A percentile compares a stretch with the other conserved stretches of the same genome.
These are phyloP conservation scores for Fusarium metavorans DNA, from an alignment of 2,329 filamentous ascomycete genomes.

Conservation along the genomic window DNA sequence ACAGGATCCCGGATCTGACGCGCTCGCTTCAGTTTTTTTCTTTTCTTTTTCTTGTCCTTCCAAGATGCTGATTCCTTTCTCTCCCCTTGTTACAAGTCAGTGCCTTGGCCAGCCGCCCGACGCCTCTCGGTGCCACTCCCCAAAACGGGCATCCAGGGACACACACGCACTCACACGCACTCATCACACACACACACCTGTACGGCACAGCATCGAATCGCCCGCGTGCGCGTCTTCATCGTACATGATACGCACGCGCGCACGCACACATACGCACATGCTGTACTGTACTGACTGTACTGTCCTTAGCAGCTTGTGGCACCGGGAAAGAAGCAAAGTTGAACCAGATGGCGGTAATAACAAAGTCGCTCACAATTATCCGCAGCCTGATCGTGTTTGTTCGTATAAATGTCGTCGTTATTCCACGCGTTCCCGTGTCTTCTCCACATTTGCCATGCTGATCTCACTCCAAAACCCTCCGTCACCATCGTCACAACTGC, in stretches of 20 bases:
- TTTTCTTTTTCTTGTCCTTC: background rate
- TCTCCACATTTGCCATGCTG: background rate
- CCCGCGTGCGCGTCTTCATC: conserved; percentile 2
- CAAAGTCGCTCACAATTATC: background rate
- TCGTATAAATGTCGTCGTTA: background rate
- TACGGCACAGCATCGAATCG: conserved; percentile 4
- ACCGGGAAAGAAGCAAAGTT: background rate
- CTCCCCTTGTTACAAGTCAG: background rate
- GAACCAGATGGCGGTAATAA: background rate
- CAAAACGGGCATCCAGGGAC: conserved; percentile 2
- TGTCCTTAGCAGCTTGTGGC: background rate
- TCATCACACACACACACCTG: background rate
- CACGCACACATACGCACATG: background rate
- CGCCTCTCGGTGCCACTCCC: conserved; percentile 4
- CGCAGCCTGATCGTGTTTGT: background rate
- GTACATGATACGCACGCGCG: background rate
- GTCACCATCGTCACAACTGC: background rate
- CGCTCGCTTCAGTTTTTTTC: background rate
- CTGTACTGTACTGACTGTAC: background rate
- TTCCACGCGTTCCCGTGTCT: background rate
- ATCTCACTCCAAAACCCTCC: background rate
- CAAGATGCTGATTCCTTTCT: background rate
- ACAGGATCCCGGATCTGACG: background rate
- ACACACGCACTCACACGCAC: background rate
- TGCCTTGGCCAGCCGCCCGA: background rate